Conservation (phyloP, 2,329 filamentous ascomycete species). For the Beauveria australis region DNA sequence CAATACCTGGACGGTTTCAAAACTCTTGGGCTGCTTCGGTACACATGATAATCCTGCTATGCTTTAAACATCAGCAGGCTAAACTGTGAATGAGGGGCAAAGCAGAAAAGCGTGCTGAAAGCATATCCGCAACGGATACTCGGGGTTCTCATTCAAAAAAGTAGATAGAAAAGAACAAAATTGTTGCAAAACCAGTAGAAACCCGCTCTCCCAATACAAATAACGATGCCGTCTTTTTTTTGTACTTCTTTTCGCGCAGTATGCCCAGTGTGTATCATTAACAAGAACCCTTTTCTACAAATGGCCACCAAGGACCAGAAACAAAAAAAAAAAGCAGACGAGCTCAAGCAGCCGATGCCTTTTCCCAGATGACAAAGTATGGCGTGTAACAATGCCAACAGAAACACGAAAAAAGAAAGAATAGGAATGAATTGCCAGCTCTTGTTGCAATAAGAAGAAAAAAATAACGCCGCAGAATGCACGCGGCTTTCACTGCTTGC, state of each 20-base stretch:
- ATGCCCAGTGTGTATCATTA: neutral
- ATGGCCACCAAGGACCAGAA: neutral
- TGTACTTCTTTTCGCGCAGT: neutral
- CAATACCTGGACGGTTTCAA: no score
- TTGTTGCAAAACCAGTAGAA: neutral
- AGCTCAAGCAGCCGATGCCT: no score
- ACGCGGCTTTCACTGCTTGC: neutral
- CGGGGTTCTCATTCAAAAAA: neutral
- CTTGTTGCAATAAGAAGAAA: neutral
- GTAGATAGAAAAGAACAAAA: neutral
- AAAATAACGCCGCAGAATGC: neutral
- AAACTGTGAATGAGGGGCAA: neutral
- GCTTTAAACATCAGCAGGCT: no score
- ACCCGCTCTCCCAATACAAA: neutral
- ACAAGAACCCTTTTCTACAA: neutral
- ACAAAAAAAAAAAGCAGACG: no score
- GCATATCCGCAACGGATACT: neutral
- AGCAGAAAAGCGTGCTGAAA: neutral
- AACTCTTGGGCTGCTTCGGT: no score
- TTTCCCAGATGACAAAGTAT: no score
- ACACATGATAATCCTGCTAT: no score
- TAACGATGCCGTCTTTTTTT: neutral
- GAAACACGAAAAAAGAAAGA: neutral
- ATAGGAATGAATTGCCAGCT: no score
- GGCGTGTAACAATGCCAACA: no score